Percentiles rank a stretch among this genome's conserved stretches.
Evolutionary conservation across 805 yeast species (phyloP).

Genomic region (Kazachstania africana): DNA sequence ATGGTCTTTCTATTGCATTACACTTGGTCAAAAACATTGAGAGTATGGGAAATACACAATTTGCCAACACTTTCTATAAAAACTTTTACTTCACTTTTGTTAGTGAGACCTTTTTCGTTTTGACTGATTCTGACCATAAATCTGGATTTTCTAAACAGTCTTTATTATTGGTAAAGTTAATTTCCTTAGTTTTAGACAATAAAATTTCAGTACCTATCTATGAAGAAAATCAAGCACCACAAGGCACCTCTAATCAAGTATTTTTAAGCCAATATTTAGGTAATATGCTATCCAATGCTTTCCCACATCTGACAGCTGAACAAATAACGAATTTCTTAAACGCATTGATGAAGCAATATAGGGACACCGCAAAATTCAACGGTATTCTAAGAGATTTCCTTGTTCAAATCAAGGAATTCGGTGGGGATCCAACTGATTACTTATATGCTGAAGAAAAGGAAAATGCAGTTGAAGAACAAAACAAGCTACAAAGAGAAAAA

Average conservation of each 20-base stretch:
- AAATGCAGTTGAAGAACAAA: constrained; percentile 57
- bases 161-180: constrained; percentile 68
- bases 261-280: constrained; percentile 74
- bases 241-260: constrained; percentile 70
- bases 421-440: constrained; percentile 93
- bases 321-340: constrained; percentile 75
- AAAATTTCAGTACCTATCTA: constrained; percentile 71
- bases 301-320: constrained; percentile 76
- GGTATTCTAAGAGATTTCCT: constrained; percentile 87
- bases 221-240: constrained; percentile 67
- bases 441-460: constrained; percentile 90
- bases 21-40: constrained; percentile 82
- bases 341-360: constrained; percentile 63
- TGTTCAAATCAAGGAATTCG: constrained; percentile 89
- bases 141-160: constrained; percentile 89
- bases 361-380: constrained; percentile 64
- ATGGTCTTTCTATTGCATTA: constrained; percentile 72
- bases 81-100: constrained; percentile 81
- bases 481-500: constrained; percentile 58
- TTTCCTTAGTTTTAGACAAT: constrained; percentile 69
- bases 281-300: constrained; percentile 74
- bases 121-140: constrained; percentile 95
- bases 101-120: constrained; percentile 83
- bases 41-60: constrained; percentile 51
- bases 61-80: constrained; percentile 77